Conservation (phyloP, 345 rosid species). For the Arabidopsis arenosa region DNA sequence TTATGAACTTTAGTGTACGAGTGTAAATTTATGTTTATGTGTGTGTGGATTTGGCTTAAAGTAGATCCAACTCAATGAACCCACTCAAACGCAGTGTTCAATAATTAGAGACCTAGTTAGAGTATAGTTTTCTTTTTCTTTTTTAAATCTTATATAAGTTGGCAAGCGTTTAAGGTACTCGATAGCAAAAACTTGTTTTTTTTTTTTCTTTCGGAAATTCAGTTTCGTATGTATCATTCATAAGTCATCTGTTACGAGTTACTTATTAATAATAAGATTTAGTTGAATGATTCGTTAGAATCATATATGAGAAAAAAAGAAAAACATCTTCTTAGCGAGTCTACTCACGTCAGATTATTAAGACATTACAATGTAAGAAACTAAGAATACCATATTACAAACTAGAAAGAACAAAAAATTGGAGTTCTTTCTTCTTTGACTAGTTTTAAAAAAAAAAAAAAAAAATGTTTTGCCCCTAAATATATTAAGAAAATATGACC, state of each 20-base stretch:
- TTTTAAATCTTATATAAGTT: not conserved
- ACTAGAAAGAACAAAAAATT: not conserved
- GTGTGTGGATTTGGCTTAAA: conserved; percentile 16
- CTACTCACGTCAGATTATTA: not conserved
- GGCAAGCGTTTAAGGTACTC: not conserved
- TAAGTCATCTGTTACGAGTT: not conserved
- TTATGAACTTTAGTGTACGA: not conserved
- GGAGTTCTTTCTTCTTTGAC: not conserved
- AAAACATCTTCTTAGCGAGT: not conserved
- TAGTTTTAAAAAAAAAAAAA: not conserved
- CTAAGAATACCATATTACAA: not conserved
- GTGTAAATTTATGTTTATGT: conserved; percentile 22
- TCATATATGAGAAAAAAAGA: not conserved
- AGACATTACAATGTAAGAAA: not conserved
- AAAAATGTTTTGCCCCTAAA: not conserved
- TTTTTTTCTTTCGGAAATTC: not conserved
- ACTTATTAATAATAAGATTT: not conserved
- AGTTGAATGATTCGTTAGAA: not conserved
- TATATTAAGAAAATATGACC: conserved; percentile 18
- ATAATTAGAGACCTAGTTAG: conserved; percentile 15
- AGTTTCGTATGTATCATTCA: not conserved
- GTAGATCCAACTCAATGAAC: conserved; percentile 23
- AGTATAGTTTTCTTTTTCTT: not conserved
- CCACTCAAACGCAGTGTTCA: conserved; percentile 14
- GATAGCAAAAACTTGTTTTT: not conserved